Conservation (phyloP, 164 flowering plant genomes). For the Chimonanthus salicifolius region DNA sequence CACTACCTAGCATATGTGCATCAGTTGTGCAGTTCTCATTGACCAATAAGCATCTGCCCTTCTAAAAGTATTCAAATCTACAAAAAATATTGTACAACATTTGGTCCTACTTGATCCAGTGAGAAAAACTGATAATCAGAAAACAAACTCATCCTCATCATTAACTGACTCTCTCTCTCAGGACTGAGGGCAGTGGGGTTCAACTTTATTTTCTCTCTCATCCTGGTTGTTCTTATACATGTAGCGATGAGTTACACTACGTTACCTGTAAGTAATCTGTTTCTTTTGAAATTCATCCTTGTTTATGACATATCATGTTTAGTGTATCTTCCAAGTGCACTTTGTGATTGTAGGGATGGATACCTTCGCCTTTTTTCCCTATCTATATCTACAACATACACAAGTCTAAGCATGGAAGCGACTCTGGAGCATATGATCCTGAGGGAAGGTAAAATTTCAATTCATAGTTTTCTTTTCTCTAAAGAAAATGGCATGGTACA, state of each 20-base stretch:
- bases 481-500: too few species aligned
- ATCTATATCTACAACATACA: constrained; percentile 76
- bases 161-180: constrained; percentile 8
- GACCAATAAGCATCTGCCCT: too few species aligned
- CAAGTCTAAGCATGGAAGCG: constrained; percentile 15
- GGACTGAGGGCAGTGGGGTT: constrained; percentile 61
- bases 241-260: constrained; percentile 60
- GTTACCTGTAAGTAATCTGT: constrained; percentile 48
- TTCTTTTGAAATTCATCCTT: not conserved
- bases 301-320: too few species aligned
- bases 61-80: too few species aligned
- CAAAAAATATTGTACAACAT: too few species aligned
- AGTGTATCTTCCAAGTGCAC: too few species aligned
- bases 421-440: constrained; percentile 49
- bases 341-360: constrained; percentile 49
- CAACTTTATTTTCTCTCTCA: constrained; percentile 41
- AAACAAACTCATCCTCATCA: too few species aligned
- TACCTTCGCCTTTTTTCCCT: constrained; percentile 67
- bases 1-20: too few species aligned
- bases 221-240: constrained; percentile 47
- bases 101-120: too few species aligned
- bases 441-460: constrained; percentile 58
- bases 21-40: too few species aligned
- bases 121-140: too few species aligned
- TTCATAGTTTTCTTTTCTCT: too few species aligned